phyloP scores from a whole-genome alignment of 306 rosid genomes.

The Prunus campanulata region DNA sequence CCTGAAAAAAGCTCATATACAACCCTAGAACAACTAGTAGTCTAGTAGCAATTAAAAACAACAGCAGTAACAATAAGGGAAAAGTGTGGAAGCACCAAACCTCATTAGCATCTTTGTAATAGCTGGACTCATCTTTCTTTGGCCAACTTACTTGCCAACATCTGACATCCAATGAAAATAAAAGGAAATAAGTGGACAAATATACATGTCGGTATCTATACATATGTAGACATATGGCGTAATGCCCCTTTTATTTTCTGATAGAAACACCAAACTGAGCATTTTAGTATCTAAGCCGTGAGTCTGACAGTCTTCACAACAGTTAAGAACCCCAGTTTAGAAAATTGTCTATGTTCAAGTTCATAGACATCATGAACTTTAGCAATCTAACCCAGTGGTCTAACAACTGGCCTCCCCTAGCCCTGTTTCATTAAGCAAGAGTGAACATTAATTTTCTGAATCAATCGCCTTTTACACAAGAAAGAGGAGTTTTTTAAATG shows the following conservation, averaged over 20 bases:
- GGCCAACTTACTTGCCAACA: constrained; percentile 56
- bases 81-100: constrained; percentile 21
- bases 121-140: constrained; percentile 34
- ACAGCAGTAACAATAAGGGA: neutral
- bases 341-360: neutral
- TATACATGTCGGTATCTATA: neutral
- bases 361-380: neutral
- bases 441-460: too few relatives aligned
- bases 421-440: too few relatives aligned
- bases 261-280: too few relatives aligned
- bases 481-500: too few relatives aligned
- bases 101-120: constrained; percentile 58
- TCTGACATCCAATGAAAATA: constrained; percentile 19
- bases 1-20: neutral
- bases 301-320: too few relatives aligned
- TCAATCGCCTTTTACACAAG: too few relatives aligned
- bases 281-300: too few relatives aligned
- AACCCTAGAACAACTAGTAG: neutral
- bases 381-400: too few relatives aligned
- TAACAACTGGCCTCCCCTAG: too few relatives aligned
- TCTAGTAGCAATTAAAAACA: neutral
- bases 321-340: too few relatives aligned
- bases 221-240: too few relatives aligned
- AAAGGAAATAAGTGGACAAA: neutral
- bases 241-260: neutral